A percentile compares a stretch with the other conserved stretches of the same genome.
phyloP scores from a whole-genome alignment of 306 rosid genomes.

The Casuarina equisetifolia region DNA sequence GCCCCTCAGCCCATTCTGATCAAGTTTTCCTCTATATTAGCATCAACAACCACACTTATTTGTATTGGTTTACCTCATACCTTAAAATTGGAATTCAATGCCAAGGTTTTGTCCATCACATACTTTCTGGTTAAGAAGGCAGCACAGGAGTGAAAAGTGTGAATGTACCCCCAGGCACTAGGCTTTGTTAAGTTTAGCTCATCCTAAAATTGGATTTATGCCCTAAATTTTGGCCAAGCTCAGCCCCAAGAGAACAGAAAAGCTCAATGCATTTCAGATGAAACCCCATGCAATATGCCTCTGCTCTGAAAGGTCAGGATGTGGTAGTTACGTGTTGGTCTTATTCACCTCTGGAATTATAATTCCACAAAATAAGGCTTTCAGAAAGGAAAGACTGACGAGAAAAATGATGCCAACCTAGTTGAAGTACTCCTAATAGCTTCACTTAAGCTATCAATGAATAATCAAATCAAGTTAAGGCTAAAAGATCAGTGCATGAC shows the following conservation, averaged over 20 bases:
- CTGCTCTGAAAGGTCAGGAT: not conserved
- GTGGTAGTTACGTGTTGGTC: not conserved
- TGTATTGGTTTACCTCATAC: not conserved
- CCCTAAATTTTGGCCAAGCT: not conserved
- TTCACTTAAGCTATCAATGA: not conserved
- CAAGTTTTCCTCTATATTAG: not conserved
- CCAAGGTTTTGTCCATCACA: not conserved
- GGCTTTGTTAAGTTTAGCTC: slow-evolving; percentile 1
- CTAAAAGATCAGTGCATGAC: no score
- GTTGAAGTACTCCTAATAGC: not conserved
- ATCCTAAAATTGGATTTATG: not conserved
- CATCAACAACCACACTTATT: not conserved
- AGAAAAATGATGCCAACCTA: not conserved
- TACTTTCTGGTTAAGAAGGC: not conserved
- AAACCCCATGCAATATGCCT: slow-evolving; percentile 3
- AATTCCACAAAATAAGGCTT: not conserved
- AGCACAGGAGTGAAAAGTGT: not conserved
- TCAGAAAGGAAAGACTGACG: not conserved
- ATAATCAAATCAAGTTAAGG: not conserved
- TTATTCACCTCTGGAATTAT: not conserved
- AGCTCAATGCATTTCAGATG: not conserved
- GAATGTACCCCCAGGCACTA: not conserved
- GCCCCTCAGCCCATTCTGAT: not conserved
- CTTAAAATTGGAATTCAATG: not conserved
- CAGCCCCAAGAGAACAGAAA: not conserved